phyloP scores from a whole-genome alignment of 1,284 basidiomycete genomes.

The Cerrena zonata region DNA sequence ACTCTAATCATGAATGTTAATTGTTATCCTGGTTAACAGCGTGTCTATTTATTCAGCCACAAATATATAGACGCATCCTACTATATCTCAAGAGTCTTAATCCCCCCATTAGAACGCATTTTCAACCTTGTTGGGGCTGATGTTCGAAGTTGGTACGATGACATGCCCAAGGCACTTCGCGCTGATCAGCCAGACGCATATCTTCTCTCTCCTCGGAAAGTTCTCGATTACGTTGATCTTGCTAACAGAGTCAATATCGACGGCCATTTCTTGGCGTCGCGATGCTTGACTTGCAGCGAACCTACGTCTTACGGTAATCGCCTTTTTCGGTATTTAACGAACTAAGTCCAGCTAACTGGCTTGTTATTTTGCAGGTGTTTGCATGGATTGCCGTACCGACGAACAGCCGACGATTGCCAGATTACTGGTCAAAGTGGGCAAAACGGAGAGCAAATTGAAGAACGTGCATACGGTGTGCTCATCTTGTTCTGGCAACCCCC shows the following conservation, averaged over 20 bases:
- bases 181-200: conserved; percentile 30
- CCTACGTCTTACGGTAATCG: conserved; percentile 49
- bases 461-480: conserved; percentile 66
- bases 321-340: not conserved
- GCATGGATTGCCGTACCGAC: conserved; percentile 52
- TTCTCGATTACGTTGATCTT: conserved; percentile 27
- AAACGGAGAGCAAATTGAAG: conserved; percentile 51
- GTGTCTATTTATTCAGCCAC: conserved; percentile 33
- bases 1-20: conserved; percentile 9
- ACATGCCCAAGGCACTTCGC: conserved; percentile 68
- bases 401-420: conserved; percentile 56
- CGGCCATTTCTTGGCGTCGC: conserved; percentile 69
- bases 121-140: conserved; percentile 91
- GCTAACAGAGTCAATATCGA: conserved; percentile 53
- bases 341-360: not conserved
- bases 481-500: conserved; percentile 55
- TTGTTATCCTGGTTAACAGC: not conserved
- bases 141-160: conserved; percentile 81
- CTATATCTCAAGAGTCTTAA: conserved; percentile 84
- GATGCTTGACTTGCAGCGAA: conserved; percentile 66
- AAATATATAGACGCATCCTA: conserved; percentile 78
- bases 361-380: conserved; percentile 48
- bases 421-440: conserved; percentile 52
- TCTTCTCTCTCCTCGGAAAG: conserved; percentile 44
- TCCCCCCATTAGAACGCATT: conserved; percentile 85